phyloP scores from a whole-genome alignment of 106 monocot species.

The Dendrobium huoshanense region DNA sequence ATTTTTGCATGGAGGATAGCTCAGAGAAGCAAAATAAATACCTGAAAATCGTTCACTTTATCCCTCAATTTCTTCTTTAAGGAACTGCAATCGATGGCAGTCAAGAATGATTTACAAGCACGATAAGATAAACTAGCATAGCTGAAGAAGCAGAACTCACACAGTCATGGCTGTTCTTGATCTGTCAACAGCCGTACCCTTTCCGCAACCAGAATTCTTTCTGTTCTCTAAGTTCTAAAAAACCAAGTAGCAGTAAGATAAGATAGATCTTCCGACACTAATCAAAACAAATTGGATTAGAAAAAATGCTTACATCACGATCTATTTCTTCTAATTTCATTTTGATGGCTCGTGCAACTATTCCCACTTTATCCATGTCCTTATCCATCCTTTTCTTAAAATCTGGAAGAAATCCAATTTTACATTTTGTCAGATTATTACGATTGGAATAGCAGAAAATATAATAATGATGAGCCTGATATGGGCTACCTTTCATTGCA shows the following conservation, averaged over 20 bases:
- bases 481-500: constrained; percentile 45
- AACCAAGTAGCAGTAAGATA: neutral
- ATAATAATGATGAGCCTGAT: neutral
- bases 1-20: neutral
- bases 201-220: constrained; percentile 42
- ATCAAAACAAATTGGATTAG: neutral
- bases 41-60: constrained; percentile 53
- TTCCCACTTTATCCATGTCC: constrained; percentile 46
- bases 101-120: neutral
- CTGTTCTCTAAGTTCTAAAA: constrained; percentile 45
- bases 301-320: neutral
- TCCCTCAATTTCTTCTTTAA: constrained; percentile 58
- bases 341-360: constrained; percentile 39
- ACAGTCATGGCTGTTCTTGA: constrained; percentile 59
- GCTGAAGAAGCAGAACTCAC: constrained; percentile 15
- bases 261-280: neutral
- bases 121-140: neutral
- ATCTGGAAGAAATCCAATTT: constrained; percentile 18
- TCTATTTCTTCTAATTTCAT: constrained; percentile 29
- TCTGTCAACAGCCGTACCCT: constrained; percentile 58
- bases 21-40: constrained; percentile 2
- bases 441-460: neutral
- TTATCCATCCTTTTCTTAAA: constrained; percentile 58
- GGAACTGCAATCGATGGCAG: constrained; percentile 24
- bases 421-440: neutral